These are phyloP conservation scores for Teratosphaeria nubilosa DNA, from an alignment of 2,329 filamentous ascomycete species.

Conservation along the genomic window DNA sequence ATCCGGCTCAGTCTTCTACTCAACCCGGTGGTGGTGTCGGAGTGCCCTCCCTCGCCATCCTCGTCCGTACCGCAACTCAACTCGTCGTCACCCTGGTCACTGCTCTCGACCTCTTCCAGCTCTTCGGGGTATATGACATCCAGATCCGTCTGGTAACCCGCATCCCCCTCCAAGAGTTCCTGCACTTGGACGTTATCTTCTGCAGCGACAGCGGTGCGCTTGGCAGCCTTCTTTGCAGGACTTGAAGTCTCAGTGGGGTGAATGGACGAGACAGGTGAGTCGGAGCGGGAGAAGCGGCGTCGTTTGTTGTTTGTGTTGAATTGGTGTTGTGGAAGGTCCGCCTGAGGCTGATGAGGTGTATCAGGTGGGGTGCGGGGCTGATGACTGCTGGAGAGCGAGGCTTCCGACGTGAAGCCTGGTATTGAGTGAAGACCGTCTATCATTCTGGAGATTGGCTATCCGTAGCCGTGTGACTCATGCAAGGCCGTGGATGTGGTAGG, in stretches of 20 bases:
- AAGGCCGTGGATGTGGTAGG: not conserved
- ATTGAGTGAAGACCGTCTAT: conserved; percentile 15
- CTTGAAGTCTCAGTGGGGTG: conserved; percentile 27
- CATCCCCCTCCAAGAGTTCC: conserved; percentile 29
- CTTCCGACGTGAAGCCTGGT: conserved; percentile 11
- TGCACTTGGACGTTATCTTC: conserved; percentile 31
- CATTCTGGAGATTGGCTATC: conserved; percentile 3
- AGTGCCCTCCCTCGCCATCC: conserved; percentile 9
- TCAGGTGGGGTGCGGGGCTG: conserved; percentile 21
- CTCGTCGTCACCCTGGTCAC: conserved; percentile 20
- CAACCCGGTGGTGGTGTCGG: conserved; percentile 8
- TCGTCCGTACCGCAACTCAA: conserved; percentile 11
- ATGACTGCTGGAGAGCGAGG: conserved; percentile 1
- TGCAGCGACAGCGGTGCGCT: conserved; percentile 8
- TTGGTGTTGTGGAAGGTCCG: not conserved
- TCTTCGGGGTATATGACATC: conserved; percentile 36
- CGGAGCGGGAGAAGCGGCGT: conserved; percentile 13
- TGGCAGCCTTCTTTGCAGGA: conserved; percentile 19
- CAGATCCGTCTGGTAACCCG: conserved; percentile 30
- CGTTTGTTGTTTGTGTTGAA: conserved; percentile 11
- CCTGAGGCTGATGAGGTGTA: conserved; percentile 12
- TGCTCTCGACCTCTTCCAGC: conserved; percentile 32
- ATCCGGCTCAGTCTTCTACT: conserved; percentile 13
- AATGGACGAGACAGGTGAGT: conserved; percentile 27
- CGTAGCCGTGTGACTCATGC: not conserved